Evolutionary conservation across 495 filamentous ascomycete genomes (phyloP), one percentile per base, ranked within the genome.

Genomic region (Mycothermus thermophilus): DNA sequence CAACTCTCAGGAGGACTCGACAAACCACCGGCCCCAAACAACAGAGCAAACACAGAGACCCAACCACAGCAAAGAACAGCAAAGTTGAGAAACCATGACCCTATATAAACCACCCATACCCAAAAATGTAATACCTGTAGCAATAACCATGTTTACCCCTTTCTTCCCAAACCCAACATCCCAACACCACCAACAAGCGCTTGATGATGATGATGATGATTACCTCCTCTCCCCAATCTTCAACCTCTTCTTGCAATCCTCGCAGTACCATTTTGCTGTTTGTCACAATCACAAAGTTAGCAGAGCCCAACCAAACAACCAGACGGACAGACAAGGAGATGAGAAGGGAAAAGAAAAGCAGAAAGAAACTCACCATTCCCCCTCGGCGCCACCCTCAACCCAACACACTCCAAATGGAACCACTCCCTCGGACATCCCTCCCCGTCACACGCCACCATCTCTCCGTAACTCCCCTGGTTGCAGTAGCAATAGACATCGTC

Each of bases 361-460:
- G 24, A 30, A 35, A 37, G 8, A 19, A 30, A 74, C 80, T 67
- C 60, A 88, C 83, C 71, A 64, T 84, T 92, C 41, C 74, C 74
- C 28, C 71, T 80, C 18, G 90, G 90, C 30, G 87, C 80, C 47
- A 80, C 82, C 33, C 75, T 82, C 54, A 97, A 52, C 35, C 84
- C 87, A 12, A 93, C 86, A 56, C 90, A 97, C 25, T 76, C 77
- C 27, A 97, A 54, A 67, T 97, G 90, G 63, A 96, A 97, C 90
- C 90, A 97, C 60, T 96, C 88, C 42, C 74, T 69, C 41, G 77
- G 71, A 60, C 90, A 97, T 17, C 68, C 70, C 32, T 88, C 81
- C 28, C 79, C 82, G 50, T 97, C 90, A 44, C 90, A 97, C n/a
- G 79, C 90, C 11, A 97, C 82, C 90, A 97, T 97, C 59, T 93